Conservation (phyloP, 163 green algal species). For the Prototheca cutis region DNA sequence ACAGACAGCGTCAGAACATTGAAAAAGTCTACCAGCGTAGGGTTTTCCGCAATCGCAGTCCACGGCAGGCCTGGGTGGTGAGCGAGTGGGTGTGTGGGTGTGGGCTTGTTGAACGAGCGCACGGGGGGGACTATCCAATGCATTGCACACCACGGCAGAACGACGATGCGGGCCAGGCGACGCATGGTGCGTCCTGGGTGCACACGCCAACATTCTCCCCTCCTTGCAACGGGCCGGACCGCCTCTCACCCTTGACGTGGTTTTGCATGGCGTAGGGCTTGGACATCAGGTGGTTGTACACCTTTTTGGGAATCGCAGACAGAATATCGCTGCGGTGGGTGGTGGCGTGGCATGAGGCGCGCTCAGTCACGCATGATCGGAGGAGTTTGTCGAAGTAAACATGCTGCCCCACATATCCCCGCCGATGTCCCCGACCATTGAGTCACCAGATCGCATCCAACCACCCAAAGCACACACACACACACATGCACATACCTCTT, state of each 20-base stretch:
- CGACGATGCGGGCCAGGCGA: too few species aligned
- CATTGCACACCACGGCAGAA: too few species aligned
- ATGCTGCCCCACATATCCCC: neutral
- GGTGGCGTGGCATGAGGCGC: neutral
- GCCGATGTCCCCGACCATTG: neutral
- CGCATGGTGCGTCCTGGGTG: too few species aligned
- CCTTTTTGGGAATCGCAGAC: constrained; percentile 38
- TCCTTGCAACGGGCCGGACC: neutral
- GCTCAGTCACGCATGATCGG: neutral
- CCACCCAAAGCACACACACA: too few species aligned
- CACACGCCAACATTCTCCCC: neutral
- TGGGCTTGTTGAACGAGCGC: too few species aligned
- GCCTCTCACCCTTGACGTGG: constrained; percentile 51
- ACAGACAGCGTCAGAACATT: constrained; percentile 53
- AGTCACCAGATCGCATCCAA: neutral
- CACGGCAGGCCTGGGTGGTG: constrained; percentile 62
- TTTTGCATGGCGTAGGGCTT: constrained; percentile 73
- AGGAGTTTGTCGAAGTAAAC: neutral
- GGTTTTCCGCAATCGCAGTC: constrained; percentile 48
- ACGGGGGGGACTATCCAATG: too few species aligned
- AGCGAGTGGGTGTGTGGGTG: too few species aligned
- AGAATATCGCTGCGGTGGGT: constrained; percentile 47
- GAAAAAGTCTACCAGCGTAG: constrained; percentile 48
- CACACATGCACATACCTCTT: neutral
- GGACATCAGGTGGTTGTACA: constrained; percentile 48